phyloP scores from a whole-genome alignment of 495 filamentous ascomycete genomes.

The Pyrenula aspistea region DNA sequence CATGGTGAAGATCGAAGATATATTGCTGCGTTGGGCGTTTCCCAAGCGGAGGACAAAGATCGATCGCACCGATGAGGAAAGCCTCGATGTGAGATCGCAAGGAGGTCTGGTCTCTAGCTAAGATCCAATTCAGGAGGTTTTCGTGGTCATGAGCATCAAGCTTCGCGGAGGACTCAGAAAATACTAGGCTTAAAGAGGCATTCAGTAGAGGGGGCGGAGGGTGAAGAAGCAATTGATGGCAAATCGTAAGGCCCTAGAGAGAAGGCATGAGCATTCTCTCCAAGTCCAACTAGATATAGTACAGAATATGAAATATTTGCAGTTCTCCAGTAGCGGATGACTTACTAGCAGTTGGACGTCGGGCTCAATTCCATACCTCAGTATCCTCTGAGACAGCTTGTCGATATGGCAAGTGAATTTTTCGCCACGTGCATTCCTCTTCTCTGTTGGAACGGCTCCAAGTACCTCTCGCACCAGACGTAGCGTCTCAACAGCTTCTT shows the following conservation, averaged over 20 bases:
- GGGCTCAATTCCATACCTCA: neutral
- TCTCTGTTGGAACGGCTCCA: neutral
- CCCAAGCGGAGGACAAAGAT: neutral
- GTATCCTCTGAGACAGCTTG: neutral
- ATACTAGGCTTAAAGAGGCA: neutral
- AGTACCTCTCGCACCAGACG: neutral
- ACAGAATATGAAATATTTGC: neutral
- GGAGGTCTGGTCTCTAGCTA: neutral
- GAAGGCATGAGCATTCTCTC: neutral
- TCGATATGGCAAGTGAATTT: neutral
- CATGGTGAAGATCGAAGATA: neutral
- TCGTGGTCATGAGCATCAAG: neutral
- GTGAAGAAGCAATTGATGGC: neutral
- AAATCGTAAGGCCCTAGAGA: neutral
- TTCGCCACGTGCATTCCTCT: neutral
- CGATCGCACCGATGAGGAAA: neutral
- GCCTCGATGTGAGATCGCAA: neutral
- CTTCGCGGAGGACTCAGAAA: neutral
- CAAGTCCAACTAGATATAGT: neutral
- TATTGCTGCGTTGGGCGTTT: neutral
- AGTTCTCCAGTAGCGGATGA: neutral
- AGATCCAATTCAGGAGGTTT: neutral
- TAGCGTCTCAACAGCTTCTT: neutral
- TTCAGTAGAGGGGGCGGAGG: neutral
- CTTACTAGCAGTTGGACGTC: neutral